Percentiles rank a stretch among this genome's conserved stretches.
Evolutionary conservation across 345 rosid species (phyloP).

Genomic region (Leavenworthia alabamica): DNA sequence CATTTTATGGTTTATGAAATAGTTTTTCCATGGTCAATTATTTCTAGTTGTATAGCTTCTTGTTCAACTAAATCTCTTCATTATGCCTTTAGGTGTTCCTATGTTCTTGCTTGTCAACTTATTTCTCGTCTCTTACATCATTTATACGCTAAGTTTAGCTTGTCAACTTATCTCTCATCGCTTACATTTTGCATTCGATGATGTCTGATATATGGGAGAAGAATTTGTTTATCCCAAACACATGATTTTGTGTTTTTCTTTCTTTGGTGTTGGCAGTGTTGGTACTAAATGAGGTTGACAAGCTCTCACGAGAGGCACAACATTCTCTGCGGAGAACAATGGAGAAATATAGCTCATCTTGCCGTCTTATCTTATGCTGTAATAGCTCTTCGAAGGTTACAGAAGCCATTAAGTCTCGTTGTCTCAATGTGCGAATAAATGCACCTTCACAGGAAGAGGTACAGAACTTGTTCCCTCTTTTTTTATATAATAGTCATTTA

Average conservation of each 20-base stretch:
- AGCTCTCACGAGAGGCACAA: conserved; percentile 98
- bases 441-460: conserved; percentile 94
- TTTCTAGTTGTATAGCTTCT: background rate
- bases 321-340: conserved; percentile 97
- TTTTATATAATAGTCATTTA: background rate
- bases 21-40: background rate
- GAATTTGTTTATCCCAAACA: background rate
- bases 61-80: background rate
- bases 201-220: background rate
- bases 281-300: conserved; percentile 97
- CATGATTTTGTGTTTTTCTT: background rate
- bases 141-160: background rate
- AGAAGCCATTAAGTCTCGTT: conserved; percentile 96
- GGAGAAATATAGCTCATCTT: conserved; percentile 93
- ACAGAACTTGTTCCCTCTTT: background rate
- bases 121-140: background rate
- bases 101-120: background rate
- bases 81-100: background rate
- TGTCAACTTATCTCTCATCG: background rate
- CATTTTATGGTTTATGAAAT: background rate
- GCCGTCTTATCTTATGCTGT: conserved; percentile 88
- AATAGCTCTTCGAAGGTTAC: conserved; percentile 94
- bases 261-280: conserved; percentile 45
- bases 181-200: background rate
- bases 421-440: conserved; percentile 80